Evolutionary conservation across 495 filamentous ascomycete genomes (phyloP), one percentile per base, ranked within the genome.

Genomic region (Penicillium ucsense): DNA sequence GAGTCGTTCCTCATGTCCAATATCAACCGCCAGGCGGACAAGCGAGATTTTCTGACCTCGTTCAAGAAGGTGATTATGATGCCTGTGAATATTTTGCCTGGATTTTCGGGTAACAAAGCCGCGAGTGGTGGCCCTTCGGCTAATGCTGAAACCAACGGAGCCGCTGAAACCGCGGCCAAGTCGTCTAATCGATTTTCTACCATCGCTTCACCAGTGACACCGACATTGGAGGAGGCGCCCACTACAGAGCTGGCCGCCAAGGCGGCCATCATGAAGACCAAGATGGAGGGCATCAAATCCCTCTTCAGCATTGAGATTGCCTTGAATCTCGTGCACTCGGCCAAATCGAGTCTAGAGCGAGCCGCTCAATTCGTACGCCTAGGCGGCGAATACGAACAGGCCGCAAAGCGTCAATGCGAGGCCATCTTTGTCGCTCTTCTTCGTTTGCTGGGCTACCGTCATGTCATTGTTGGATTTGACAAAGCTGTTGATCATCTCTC

Each of bases 51-150:
- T 57, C 60, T 99, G 53, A 91, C 81, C 11, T 94, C 89, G 2
- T 99, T 99, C 72, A 96, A 89, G 64, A 97, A 99, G 59, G 92
- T 99, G 7, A 88, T 99, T 52, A 94, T 97, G 86, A 89, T 94
- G 82, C 94, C 94, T 27, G 90, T 97, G 31, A 92, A 88, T 41
- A 89, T 90, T 28, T 67, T 97, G 3, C 88, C 88, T 4, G 74
- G 77, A 28, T 77, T 84, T 41, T 80, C 78, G 6, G 57, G 67
- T 29, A 76, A 73, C 53, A 67, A 78, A 56, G 35, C 63, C 27
- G 71, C 56, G 20, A 20, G 20, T 44, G 74, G 50, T 11, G 49
- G 61, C 31, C 7, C 53, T 36, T 72, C 66, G 45, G 48, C 59
- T 5, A 60, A 58, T 51, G 53, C 61, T 2, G 66, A 64, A n/a